Evolutionary conservation across 345 rosid species (phyloP).

Genomic region (Excoecaria cochinchinensis): DNA sequence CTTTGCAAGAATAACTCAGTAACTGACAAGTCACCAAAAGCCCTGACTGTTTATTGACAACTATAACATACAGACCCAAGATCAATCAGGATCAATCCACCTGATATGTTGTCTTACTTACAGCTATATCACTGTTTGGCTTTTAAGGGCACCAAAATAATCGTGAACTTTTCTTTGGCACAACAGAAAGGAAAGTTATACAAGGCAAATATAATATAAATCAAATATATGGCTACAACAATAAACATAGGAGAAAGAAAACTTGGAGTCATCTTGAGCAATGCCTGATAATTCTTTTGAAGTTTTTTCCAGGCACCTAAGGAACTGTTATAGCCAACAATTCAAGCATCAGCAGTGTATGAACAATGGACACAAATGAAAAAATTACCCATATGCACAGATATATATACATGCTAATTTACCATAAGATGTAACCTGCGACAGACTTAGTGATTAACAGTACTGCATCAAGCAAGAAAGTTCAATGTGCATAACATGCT

Average conservation of each 20-base stretch:
- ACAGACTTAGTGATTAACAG: background rate
- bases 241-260: background rate
- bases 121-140: background rate
- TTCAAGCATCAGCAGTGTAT: background rate
- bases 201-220: background rate
- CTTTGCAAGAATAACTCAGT: background rate
- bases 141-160: background rate
- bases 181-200: background rate
- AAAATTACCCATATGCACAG: background rate
- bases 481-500: slow-evolving; percentile 8
- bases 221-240: background rate
- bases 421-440: background rate
- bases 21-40: no score
- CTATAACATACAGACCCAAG: background rate
- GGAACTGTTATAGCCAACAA: background rate
- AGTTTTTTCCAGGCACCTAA: background rate
- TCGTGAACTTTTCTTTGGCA: background rate
- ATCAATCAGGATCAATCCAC: background rate
- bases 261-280: background rate
- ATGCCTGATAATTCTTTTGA: background rate
- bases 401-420: no score
- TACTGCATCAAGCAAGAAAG: background rate
- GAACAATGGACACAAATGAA: background rate
- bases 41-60: background rate
- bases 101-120: background rate